phyloP scores from a whole-genome alignment of 768 basidiomycete species.

The Lactarius vividus region DNA sequence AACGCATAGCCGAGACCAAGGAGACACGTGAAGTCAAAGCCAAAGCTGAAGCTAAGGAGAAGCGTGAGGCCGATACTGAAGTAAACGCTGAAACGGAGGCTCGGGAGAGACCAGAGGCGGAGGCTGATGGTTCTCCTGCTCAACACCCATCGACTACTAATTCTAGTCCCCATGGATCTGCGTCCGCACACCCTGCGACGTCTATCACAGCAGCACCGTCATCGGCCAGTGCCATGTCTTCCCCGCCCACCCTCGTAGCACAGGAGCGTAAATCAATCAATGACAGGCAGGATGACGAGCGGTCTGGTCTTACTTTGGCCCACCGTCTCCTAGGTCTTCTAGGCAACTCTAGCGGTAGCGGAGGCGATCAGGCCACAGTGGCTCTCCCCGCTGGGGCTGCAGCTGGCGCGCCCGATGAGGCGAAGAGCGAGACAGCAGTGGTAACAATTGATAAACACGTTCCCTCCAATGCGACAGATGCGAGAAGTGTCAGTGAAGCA shows the following conservation, averaged over 20 bases:
- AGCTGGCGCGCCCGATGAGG: not conserved
- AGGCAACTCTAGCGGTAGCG: not conserved
- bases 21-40: too few relatives aligned
- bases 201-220: not conserved
- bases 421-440: not conserved
- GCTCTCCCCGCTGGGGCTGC: not conserved
- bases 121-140: not conserved
- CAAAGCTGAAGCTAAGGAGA: not conserved
- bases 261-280: not conserved
- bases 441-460: not conserved
- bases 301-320: not conserved
- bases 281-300: slow-evolving; percentile 6
- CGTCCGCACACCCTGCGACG: not conserved
- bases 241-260: slow-evolving; percentile 6
- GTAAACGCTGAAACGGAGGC: not conserved
- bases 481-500: not conserved
- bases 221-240: not conserved
- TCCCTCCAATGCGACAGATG: not conserved
- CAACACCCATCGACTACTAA: not conserved
- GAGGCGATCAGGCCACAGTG: not conserved
- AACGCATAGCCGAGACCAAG: not conserved
- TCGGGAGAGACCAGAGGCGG: not conserved
- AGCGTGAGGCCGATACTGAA: not conserved
- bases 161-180: not conserved
- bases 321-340: not conserved